Evolutionary conservation across 768 basidiomycete species (phyloP), one percentile per base, ranked within the genome.

Genomic region (Boletus reticulatus): DNA sequence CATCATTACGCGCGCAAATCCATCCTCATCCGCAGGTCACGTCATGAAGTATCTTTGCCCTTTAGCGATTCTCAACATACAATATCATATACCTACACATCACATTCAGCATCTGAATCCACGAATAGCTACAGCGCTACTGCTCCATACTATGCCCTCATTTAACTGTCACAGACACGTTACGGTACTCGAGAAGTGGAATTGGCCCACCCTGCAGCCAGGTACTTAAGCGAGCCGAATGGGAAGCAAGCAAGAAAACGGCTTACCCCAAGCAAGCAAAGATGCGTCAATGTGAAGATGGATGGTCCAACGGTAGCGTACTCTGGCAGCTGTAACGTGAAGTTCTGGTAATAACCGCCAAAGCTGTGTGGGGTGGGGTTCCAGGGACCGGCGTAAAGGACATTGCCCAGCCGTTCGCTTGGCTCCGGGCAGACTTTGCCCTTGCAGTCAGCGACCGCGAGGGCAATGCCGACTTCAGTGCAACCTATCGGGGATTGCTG

Each of bases 391-490:
- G 68, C 65, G 8, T 71, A 71, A 6, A 71, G 65, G 16, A 70
- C 64, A 12, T 24, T 4, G 16, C 70, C 69, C 9, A 72, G 62
- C 42, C 48, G 45, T 0, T 62, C 19, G 1, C 49, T 17, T 1
- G 69, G 67, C 4, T 59, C 48, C 1, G 70, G 70, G 50, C 69
- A 69, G 9, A 48, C 50, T 0, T 62, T 65, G 9, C 63, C 60
- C 39, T 16, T 19, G 52, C 69, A 70, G 31, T 4, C 53, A 22
- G 19, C 37, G 6, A 70, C 58, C 4, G 65, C 59, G 11, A 70
- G 68, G 16, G 70, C 70, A n/a, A 70, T 71, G 37, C 70, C 69
- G 17, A 71, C 66, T 45, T 71, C 65, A 46, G 57, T 59, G 46
- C 62, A 62, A 7, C 44, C 44, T 14, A 38, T 52, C 2, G 62